A percentile compares a stretch with the other conserved stretches of the same genome.
Conservation (phyloP, 345 rosid genomes). For the Geranium brycei region DNA sequence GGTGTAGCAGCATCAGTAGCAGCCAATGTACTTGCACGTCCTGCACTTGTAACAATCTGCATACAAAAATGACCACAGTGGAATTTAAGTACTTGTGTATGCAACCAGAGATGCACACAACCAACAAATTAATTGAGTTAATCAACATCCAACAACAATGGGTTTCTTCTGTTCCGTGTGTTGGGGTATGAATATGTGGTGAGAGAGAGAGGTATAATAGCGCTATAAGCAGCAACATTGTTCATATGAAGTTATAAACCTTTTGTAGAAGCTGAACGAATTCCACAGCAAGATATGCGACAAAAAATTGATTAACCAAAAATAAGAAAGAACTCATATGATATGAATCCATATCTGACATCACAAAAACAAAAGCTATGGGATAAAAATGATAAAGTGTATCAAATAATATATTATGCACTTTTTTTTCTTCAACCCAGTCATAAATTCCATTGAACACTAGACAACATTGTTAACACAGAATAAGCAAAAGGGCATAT, state of each 20-base stretch:
- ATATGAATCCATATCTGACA: not conserved
- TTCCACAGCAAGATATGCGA: not conserved
- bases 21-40: slow-evolving; percentile 80
- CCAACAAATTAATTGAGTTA: not conserved
- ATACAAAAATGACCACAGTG: not conserved
- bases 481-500: not conserved
- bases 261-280: no score
- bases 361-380: no score
- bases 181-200: no score
- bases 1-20: slow-evolving; percentile 99
- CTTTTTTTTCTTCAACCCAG: not conserved
- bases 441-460: not conserved
- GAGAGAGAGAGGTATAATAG: no score
- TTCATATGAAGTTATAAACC: not conserved
- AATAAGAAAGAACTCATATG: no score
- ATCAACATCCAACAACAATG: not conserved
- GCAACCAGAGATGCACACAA: not conserved
- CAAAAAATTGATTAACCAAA: not conserved
- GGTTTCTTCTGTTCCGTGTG: no score
- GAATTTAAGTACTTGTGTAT: not conserved
- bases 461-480: not conserved
- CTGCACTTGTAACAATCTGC: slow-evolving; percentile 92
- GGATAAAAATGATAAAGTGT: no score
- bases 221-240: not conserved
- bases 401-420: no score